A percentile compares a stretch with the other conserved stretches of the same genome.
Conservation (phyloP, 164 flowering plant genomes). For the Magnolia officinalis region DNA sequence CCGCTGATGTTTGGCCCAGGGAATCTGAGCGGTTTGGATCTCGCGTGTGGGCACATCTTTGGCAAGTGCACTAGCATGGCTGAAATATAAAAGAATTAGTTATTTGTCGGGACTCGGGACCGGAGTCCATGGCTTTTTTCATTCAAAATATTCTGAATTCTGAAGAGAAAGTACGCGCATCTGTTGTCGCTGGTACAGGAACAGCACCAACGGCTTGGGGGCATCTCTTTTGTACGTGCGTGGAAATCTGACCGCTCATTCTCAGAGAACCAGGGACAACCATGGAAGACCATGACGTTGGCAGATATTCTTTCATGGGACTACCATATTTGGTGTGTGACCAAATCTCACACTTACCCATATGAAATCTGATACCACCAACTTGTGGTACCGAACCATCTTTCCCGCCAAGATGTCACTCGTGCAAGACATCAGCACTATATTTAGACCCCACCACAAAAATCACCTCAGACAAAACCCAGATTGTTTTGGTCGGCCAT, state of each 20-base stretch:
- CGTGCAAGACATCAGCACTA: not conserved
- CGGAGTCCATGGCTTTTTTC: not conserved
- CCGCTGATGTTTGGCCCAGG: not conserved
- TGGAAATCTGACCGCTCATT: not conserved
- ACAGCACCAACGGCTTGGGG: not conserved
- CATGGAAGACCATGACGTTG: too few relatives aligned
- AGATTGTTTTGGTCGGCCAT: too few relatives aligned
- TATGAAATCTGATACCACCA: not conserved
- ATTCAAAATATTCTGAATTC: not conserved
- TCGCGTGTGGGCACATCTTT: not conserved
- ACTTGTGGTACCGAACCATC: not conserved
- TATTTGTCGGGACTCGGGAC: not conserved
- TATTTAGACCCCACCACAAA: too few relatives aligned
- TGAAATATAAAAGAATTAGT: not conserved
- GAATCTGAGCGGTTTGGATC: not conserved
- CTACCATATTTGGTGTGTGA: not conserved
- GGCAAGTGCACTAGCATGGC: too few relatives aligned
- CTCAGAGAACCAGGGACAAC: not conserved
- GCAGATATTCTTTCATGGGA: not conserved
- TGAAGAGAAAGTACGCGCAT: not conserved
- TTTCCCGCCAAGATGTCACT: not conserved
- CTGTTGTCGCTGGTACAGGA: not conserved
- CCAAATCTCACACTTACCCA: not conserved
- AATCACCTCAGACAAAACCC: too few relatives aligned
- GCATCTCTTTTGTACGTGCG: not conserved